Percentiles rank a stretch among this genome's conserved stretches.
phyloP scores from a whole-genome alignment of 164 flowering plant species.

The Chimonanthus salicifolius region DNA sequence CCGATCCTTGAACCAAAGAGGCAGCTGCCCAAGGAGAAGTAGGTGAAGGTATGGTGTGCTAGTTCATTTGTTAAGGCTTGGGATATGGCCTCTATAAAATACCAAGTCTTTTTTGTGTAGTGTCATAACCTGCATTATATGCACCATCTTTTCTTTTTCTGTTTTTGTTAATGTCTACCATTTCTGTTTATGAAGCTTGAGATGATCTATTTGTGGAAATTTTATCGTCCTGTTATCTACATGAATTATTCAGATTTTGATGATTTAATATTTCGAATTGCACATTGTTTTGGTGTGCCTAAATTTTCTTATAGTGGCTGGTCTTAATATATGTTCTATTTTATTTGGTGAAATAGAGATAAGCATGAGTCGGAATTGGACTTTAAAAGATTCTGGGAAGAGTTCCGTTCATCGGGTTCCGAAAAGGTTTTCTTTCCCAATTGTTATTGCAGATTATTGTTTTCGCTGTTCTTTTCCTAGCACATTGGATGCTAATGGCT shows the following conservation, averaged over 20 bases:
- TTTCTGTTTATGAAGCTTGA: background rate
- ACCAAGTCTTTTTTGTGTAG: background rate
- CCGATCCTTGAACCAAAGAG: too few relatives aligned
- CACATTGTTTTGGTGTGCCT: too few relatives aligned
- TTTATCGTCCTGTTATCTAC: background rate
- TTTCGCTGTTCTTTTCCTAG: background rate
- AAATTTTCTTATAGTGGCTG: background rate
- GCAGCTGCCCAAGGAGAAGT: too few relatives aligned
- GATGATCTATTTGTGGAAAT: background rate
- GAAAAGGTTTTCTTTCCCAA: slow-evolving; percentile 59
- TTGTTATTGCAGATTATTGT: background rate
- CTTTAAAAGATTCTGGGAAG: slow-evolving; percentile 98
- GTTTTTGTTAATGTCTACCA: background rate
- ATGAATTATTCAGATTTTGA: background rate
- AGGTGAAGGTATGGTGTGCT: too few relatives aligned
- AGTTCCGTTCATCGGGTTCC: slow-evolving; percentile 91
- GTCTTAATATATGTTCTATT: background rate
- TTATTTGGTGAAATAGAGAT: slow-evolving; percentile 45
- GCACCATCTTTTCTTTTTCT: background rate
- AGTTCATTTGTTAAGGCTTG: background rate
- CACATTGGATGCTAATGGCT: slow-evolving; percentile 16
- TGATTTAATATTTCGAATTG: background rate
- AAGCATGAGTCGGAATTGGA: slow-evolving; percentile 95
- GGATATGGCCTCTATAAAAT: background rate
- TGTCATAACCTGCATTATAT: background rate